Conservation (phyloP, 2,329 filamentous ascomycete genomes). For the Periglandula ipomoeae region DNA sequence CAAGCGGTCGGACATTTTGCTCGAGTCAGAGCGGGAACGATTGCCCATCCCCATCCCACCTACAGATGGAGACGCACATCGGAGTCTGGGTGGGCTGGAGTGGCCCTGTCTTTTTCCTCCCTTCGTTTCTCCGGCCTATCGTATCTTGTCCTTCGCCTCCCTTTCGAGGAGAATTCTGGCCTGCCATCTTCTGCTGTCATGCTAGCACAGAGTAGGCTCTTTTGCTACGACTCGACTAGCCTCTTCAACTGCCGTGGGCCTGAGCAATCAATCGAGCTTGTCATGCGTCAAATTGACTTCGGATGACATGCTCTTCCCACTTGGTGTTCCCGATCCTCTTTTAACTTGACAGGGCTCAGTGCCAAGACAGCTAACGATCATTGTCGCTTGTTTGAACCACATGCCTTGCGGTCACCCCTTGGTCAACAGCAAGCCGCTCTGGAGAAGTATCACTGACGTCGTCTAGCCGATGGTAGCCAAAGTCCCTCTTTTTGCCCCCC, state of each 20-base stretch:
- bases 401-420: neutral
- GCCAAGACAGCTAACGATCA: neutral
- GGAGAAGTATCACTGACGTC: neutral
- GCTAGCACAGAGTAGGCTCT: too few relatives aligned
- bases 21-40: too few relatives aligned
- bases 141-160: too few relatives aligned
- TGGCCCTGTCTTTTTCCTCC: neutral
- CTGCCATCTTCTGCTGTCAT: neutral
- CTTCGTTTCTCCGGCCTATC: neutral
- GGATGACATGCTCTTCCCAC: constrained; percentile 1
- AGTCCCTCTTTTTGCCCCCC: too few relatives aligned
- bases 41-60: constrained; percentile 1
- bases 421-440: neutral
- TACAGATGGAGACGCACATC: too few relatives aligned
- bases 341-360: neutral
- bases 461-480: neutral
- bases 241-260: constrained; percentile 1
- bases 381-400: neutral
- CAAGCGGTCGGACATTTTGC: neutral
- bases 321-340: neutral
- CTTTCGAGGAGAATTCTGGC: too few relatives aligned
- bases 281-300: neutral
- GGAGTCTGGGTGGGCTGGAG: constrained; percentile 2
- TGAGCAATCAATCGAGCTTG: neutral
- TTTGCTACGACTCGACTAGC: too few relatives aligned